Evolutionary conservation across 2,329 filamentous ascomycete species (phyloP).

Genomic region (Aureobasidium sp.): DNA sequence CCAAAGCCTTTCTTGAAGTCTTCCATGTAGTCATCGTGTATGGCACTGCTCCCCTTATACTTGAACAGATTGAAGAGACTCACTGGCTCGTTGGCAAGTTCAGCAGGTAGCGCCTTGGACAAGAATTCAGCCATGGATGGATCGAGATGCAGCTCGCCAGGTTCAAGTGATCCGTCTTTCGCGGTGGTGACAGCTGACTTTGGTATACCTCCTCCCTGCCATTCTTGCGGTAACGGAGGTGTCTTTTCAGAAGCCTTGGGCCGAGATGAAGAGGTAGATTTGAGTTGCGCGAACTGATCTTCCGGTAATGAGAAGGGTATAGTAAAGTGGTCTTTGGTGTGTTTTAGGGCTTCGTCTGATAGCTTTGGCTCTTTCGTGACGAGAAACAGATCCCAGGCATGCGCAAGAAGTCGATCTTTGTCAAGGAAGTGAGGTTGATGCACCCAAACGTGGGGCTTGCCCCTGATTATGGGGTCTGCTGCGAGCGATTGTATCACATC

Average conservation of each 20-base stretch:
- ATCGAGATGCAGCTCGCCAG: not conserved
- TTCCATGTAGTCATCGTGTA: not conserved
- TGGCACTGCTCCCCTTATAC: not conserved
- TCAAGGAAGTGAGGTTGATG: not conserved
- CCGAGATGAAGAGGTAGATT: not conserved
- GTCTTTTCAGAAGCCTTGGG: not conserved
- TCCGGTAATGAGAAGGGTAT: not conserved
- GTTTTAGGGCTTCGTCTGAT: not conserved
- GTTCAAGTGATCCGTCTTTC: not conserved
- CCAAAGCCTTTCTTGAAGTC: not conserved
- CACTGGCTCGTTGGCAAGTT: not conserved
- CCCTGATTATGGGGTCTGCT: not conserved
- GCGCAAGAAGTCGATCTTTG: not conserved
- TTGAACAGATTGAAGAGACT: not conserved
- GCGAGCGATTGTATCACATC: not conserved
- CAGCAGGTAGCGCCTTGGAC: not conserved
- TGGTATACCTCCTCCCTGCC: not conserved
- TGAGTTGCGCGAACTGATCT: not conserved
- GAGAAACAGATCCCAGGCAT: not conserved
- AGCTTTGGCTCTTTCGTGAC: not conserved
- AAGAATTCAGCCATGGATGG: not conserved
- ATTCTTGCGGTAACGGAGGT: not conserved
- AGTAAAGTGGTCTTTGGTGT: not conserved
- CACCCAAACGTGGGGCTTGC: not conserved
- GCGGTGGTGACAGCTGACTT: not conserved